These are phyloP conservation scores for Venturia aucupariae DNA, from an alignment of 2,329 filamentous ascomycete species.

Conservation along the genomic window DNA sequence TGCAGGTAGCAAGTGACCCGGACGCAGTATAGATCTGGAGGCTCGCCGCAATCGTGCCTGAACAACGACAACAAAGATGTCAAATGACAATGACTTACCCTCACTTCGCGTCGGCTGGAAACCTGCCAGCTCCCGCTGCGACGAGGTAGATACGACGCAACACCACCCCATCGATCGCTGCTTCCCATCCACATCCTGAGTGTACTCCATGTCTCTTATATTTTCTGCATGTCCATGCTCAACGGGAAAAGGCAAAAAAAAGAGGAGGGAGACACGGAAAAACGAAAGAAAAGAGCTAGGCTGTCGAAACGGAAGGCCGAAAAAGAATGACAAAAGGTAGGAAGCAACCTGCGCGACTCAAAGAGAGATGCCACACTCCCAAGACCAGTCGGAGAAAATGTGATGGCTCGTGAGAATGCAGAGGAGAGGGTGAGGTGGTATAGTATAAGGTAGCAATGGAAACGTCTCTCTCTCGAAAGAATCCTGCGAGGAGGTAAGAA, in stretches of 20 bases:
- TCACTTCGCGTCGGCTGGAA: neutral
- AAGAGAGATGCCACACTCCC: neutral
- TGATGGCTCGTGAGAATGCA: neutral
- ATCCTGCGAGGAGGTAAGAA: neutral
- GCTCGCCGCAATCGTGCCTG: neutral
- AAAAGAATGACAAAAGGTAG: slow-evolving; percentile 5
- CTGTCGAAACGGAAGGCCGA: neutral
- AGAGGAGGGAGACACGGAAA: neutral
- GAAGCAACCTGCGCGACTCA: slow-evolving; percentile 2
- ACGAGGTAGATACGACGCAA: neutral
- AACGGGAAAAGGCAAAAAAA: neutral
- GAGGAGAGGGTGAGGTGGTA: neutral
- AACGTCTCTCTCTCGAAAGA: neutral
- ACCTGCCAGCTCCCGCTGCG: neutral
- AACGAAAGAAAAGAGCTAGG: neutral
- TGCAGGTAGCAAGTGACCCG: neutral
- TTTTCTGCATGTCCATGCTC: neutral
- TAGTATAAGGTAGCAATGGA: too few species aligned
- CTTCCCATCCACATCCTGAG: neutral
- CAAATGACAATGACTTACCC: neutral
- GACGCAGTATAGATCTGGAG: neutral
- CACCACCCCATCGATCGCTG: slow-evolving; percentile 1
- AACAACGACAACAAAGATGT: neutral
- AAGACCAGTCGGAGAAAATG: neutral
- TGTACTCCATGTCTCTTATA: neutral